Evolutionary conservation across 176 grass and related monocot genomes (phyloP).

Genomic region (Eragrostis nindensis): DNA sequence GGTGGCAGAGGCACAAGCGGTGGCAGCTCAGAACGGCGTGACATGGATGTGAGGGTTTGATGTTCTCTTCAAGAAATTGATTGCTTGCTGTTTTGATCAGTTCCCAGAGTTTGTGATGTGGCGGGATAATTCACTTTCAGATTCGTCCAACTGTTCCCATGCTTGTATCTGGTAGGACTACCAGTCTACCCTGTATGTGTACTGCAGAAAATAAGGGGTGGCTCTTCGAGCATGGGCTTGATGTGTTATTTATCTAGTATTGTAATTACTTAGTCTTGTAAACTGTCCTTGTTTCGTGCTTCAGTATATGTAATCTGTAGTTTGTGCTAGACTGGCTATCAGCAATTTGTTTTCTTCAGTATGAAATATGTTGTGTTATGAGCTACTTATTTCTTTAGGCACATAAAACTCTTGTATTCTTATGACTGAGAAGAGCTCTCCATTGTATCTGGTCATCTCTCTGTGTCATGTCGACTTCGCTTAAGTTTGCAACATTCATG

Average conservation of each 20-base stretch:
- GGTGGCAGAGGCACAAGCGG: neutral
- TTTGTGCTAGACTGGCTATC: neutral
- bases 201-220: slow-evolving; percentile 41
- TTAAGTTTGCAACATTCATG: neutral
- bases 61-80: slow-evolving; percentile 30
- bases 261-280: slow-evolving; percentile 33
- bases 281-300: slow-evolving; percentile 4
- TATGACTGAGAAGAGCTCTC: neutral
- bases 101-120: slow-evolving; percentile 37
- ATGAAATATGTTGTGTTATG: neutral
- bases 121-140: slow-evolving; percentile 13
- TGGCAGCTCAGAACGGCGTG: slow-evolving; percentile 2
- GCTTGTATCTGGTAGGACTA: slow-evolving; percentile 19
- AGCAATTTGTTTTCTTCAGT: neutral
- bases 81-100: slow-evolving; percentile 48
- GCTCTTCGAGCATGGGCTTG: slow-evolving; percentile 8
- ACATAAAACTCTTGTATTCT: too few relatives aligned
- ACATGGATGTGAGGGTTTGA: slow-evolving; percentile 48
- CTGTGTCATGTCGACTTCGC: neutral
- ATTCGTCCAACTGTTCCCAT: slow-evolving; percentile 36
- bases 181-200: slow-evolving; percentile 40
- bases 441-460: neutral
- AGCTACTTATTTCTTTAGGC: neutral
- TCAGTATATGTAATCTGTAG: slow-evolving; percentile 5
- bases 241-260: slow-evolving; percentile 10